Conservation (phyloP, 2,329 filamentous ascomycete genomes). For the Aspergillus persii region DNA sequence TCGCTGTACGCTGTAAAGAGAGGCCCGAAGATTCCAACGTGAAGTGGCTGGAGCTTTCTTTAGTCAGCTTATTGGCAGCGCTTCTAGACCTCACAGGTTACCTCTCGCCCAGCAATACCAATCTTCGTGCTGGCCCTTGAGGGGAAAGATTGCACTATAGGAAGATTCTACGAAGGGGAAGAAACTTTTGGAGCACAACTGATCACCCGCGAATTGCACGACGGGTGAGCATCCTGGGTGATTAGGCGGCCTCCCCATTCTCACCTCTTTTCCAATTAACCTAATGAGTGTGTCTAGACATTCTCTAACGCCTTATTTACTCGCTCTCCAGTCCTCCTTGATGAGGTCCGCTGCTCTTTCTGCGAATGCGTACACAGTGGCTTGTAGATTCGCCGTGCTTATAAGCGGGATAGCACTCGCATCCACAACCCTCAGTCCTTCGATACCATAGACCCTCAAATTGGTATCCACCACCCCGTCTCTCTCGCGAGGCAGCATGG, state of each 20-base stretch:
- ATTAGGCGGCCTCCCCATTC: neutral
- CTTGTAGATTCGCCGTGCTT: conserved; percentile 8
- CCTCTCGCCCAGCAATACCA: too few species aligned
- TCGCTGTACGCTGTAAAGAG: too few species aligned
- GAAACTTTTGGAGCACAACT: neutral
- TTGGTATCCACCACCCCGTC: conserved; percentile 7
- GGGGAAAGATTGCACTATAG: neutral
- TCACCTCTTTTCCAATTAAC: neutral
- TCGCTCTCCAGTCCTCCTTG: conserved; percentile 2
- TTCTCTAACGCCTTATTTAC: neutral
- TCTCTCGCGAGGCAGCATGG: conserved; percentile 8
- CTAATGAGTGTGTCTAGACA: neutral
- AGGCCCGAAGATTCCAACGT: too few species aligned
- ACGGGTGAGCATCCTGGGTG: neutral
- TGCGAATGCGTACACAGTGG: conserved; percentile 7
- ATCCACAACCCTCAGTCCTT: conserved; percentile 7
- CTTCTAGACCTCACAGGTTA: too few species aligned
- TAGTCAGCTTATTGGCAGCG: too few species aligned
- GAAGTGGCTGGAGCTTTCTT: too few species aligned
- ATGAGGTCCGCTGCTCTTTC: conserved; percentile 7
- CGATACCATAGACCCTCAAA: conserved; percentile 3
- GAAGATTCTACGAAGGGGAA: neutral
- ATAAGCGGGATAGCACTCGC: conserved; percentile 9
- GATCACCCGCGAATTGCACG: neutral
- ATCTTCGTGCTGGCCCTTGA: neutral